Percentiles rank a stretch among this genome's conserved stretches.
Conservation (phyloP, 495 filamentous ascomycete genomes). For the Trichoderma parareesei region DNA sequence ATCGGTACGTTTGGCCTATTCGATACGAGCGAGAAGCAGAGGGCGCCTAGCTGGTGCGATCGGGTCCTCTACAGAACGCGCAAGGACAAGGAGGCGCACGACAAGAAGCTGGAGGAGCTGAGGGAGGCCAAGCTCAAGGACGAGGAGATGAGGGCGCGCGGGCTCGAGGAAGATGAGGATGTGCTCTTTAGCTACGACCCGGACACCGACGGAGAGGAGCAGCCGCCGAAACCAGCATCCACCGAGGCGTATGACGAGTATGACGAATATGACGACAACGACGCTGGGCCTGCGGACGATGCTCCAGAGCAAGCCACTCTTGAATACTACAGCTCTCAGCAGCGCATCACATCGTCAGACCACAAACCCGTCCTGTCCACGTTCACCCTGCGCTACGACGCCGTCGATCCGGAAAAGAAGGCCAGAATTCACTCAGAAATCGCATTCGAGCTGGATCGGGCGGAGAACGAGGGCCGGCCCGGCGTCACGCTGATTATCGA, state of each 20-base stretch:
- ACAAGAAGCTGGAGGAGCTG: conserved; percentile 55
- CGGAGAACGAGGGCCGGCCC: conserved; percentile 87
- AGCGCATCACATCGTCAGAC: conserved; percentile 83
- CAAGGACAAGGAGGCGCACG: conserved; percentile 60
- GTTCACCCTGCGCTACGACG: conserved; percentile 76
- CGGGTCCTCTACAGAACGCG: conserved; percentile 82
- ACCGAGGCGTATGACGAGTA: conserved; percentile 57
- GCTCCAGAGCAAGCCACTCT: conserved; percentile 56
- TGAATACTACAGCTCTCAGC: conserved; percentile 76
- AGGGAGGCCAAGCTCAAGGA: conserved; percentile 63
- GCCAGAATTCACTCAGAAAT: conserved; percentile 79
- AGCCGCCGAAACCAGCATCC: conserved; percentile 26
- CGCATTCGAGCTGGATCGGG: conserved; percentile 76
- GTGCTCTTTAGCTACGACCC: conserved; percentile 89
- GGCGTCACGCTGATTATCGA: conserved; percentile 80
- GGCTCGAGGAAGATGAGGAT: conserved; percentile 73
- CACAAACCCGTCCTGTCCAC: conserved; percentile 84
- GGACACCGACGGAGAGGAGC: conserved; percentile 54
- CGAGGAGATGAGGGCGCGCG: conserved; percentile 74
- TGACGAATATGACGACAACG: conserved; percentile 52
- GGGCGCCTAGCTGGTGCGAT: conserved; percentile 95
- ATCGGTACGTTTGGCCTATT: conserved; percentile 87
- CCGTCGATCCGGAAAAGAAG: conserved; percentile 74
- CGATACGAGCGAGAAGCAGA: conserved; percentile 88
- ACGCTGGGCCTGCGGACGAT: conserved; percentile 25